phyloP scores from a whole-genome alignment of 208 protist genomes.

The Leishmania arabica region DNA sequence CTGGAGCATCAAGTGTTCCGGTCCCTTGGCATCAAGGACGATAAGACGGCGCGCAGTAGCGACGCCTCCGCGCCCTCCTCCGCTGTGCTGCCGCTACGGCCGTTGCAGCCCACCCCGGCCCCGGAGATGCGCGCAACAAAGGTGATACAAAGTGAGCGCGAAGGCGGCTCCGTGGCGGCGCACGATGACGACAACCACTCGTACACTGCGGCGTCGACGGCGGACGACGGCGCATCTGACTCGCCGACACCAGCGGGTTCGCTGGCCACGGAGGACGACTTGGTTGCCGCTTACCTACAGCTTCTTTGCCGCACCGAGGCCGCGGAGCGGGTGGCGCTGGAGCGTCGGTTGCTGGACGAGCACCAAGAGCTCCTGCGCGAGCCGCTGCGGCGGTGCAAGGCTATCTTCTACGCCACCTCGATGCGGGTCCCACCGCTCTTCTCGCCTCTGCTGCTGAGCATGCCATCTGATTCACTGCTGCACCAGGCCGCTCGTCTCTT shows the following conservation, averaged over 20 bases:
- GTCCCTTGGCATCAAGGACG: background rate
- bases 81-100: background rate
- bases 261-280: constrained; percentile 12
- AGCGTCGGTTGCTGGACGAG: constrained; percentile 38
- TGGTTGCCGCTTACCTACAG: constrained; percentile 45
- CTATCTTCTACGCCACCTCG: constrained; percentile 22
- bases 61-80: background rate
- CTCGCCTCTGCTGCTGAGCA: constrained; percentile 46
- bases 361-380: constrained; percentile 38
- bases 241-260: background rate
- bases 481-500: constrained; percentile 64
- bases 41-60: background rate
- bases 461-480: constrained; percentile 45
- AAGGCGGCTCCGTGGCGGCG: background rate
- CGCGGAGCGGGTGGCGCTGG: constrained; percentile 56
- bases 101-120: background rate
- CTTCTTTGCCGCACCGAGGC: constrained; percentile 69
- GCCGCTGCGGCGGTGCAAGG: constrained; percentile 30
- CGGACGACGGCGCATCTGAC: background rate
- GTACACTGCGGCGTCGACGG: background rate
- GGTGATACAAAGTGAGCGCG: background rate
- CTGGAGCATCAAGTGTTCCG: constrained; percentile 12
- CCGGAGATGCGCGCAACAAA: background rate
- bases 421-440: constrained; percentile 59
- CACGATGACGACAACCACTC: background rate